phyloP scores from a whole-genome alignment of 805 yeast species.

The Candida gorgasii region DNA sequence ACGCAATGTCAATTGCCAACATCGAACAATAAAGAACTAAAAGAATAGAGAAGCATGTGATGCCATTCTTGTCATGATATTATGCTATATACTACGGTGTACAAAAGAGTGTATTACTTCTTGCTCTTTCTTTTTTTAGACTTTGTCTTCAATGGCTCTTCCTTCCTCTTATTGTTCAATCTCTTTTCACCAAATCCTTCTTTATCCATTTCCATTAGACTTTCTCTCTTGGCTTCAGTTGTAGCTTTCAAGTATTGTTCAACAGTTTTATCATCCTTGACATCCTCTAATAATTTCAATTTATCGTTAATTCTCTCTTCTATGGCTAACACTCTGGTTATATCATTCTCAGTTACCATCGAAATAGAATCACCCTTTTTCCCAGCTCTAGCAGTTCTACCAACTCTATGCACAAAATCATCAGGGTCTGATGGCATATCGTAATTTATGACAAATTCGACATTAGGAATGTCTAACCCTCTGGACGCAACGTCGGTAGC shows the following conservation, averaged over 20 bases:
- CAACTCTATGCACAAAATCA: slow-evolving; percentile 94
- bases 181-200: slow-evolving; percentile 82
- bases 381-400: slow-evolving; percentile 99
- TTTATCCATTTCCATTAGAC: slow-evolving; percentile 89
- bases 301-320: slow-evolving; percentile 81
- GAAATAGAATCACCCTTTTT: slow-evolving; percentile 81
- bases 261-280: slow-evolving; percentile 76
- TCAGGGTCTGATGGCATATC: slow-evolving; percentile 97
- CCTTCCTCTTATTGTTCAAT: slow-evolving; percentile 47
- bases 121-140: no score
- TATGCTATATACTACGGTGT: no score
- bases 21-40: no score
- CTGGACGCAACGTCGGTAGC: slow-evolving; percentile 98
- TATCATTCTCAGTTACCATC: slow-evolving; percentile 83
- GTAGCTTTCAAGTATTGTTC: slow-evolving; percentile 68
- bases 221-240: slow-evolving; percentile 84
- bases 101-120: no score
- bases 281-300: slow-evolving; percentile 71
- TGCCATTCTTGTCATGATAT: no score
- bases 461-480: slow-evolving; percentile 95
- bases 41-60: no score
- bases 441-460: slow-evolving; percentile 84
- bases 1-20: no score
- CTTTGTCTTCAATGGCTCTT: no score
- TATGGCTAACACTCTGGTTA: slow-evolving; percentile 76